These are phyloP conservation scores for Passalora sequoiae DNA, from an alignment of 2,329 filamentous ascomycete genomes.

Conservation along the genomic window DNA sequence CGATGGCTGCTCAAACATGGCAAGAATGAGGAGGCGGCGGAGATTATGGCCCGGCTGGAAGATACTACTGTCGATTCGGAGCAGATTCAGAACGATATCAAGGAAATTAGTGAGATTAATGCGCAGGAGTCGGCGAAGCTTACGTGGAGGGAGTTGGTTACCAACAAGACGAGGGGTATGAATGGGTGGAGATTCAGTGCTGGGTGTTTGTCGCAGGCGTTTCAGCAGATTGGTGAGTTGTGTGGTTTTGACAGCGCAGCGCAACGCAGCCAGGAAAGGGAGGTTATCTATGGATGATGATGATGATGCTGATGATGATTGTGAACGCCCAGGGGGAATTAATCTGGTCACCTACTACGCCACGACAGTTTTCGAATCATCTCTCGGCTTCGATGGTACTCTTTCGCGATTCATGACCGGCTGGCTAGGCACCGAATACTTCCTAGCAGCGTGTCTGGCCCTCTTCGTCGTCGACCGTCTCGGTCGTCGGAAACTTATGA, in stretches of 20 bases:
- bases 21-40: slow-evolving; percentile 43
- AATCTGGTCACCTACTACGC: slow-evolving; percentile 34
- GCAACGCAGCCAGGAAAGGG: too few relatives aligned
- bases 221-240: slow-evolving; percentile 39
- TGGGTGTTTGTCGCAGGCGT: slow-evolving; percentile 41
- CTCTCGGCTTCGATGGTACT: slow-evolving; percentile 10
- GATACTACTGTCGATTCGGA: slow-evolving; percentile 47
- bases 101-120: slow-evolving; percentile 15
- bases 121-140: slow-evolving; percentile 6
- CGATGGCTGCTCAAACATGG: slow-evolving; percentile 40
- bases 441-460: slow-evolving; percentile 32
- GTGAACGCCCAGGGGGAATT: slow-evolving; percentile 10
- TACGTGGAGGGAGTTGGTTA: slow-evolving; percentile 14
- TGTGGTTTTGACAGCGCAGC: too few relatives aligned
- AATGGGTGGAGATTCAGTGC: slow-evolving; percentile 26
- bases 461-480: slow-evolving; percentile 63
- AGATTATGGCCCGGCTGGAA: slow-evolving; percentile 48
- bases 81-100: slow-evolving; percentile 55
- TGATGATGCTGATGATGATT: background rate
- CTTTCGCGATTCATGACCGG: slow-evolving; percentile 22
- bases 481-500: slow-evolving; percentile 41
- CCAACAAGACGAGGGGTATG: slow-evolving; percentile 11
- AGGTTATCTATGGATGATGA: background rate
- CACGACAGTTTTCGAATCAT: slow-evolving; percentile 43
- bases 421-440: slow-evolving; percentile 24